Evolutionary conservation across 441 rosid species (phyloP).

Genomic region (Rhodomyrtus psidioides): DNA sequence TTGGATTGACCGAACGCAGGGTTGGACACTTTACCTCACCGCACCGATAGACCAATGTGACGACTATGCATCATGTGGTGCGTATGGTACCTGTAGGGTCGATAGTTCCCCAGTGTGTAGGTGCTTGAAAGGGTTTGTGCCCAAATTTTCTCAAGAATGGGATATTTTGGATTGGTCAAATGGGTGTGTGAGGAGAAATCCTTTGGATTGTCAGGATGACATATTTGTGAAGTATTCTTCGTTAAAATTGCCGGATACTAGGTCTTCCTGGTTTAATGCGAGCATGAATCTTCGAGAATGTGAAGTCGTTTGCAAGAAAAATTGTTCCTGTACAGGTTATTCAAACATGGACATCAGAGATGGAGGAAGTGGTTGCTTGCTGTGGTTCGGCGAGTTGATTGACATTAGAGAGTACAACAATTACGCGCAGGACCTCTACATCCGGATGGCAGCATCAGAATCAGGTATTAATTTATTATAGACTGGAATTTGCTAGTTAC

Average conservation of each 20-base stretch:
- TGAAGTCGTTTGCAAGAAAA: neutral
- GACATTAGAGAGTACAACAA: constrained; percentile 7
- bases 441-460: neutral
- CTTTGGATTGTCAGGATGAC: constrained; percentile 9
- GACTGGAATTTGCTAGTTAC: neutral
- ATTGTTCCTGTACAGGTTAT: neutral
- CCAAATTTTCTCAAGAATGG: constrained; percentile 6
- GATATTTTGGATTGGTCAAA: neutral
- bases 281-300: constrained; percentile 14
- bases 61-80: constrained; percentile 11
- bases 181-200: constrained; percentile 15
- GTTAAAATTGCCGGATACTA: constrained; percentile 16
- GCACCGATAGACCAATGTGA: constrained; percentile 8
- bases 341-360: neutral
- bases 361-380: constrained; percentile 25
- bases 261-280: neutral
- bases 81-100: constrained; percentile 2
- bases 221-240: constrained; percentile 1
- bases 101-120: constrained; percentile 6
- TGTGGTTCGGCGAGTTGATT: constrained; percentile 17
- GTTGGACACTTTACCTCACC: neutral
- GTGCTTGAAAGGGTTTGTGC: constrained; percentile 21
- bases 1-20: neutral
- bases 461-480: neutral
- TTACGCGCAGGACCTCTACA: neutral